A percentile compares a stretch with the other conserved stretches of the same genome.
Evolutionary conservation across 78 protist genomes (phyloP).

Genomic region (Dictyostelium citrinum): DNA sequence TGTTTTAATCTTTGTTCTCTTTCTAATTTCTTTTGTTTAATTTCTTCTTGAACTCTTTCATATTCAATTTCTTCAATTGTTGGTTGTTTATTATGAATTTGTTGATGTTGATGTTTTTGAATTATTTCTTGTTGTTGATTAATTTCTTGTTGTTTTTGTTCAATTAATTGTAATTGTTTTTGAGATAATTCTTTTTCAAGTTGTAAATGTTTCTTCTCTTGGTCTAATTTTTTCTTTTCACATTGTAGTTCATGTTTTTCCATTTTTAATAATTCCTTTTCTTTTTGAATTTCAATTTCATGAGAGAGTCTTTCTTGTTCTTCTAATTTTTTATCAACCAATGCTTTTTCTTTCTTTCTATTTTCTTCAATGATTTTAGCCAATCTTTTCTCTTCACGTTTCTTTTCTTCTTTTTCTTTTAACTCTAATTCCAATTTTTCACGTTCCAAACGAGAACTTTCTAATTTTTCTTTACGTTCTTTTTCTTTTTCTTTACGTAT

Average conservation of each 20-base stretch:
- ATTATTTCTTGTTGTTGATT: not conserved
- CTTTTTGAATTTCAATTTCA: not conserved
- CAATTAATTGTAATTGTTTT: not conserved
- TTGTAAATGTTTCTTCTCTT: not conserved
- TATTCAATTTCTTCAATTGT: not conserved
- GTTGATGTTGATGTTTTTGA: not conserved
- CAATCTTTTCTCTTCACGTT: conserved; percentile 5
- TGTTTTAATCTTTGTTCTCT: not conserved
- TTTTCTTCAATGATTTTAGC: not conserved
- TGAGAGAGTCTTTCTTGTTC: not conserved
- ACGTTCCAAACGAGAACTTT: not conserved
- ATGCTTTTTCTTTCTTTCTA: conserved; percentile 7
- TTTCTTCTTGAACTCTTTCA: conserved; percentile 10
- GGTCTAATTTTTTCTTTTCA: not conserved
- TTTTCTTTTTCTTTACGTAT: not conserved
- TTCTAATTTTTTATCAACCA: not conserved
- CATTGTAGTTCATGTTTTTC: not conserved
- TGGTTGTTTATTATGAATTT: not conserved
- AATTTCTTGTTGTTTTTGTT: not conserved
- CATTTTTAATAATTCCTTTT: not conserved
- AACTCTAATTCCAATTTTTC: not conserved
- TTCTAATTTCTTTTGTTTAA: conserved; percentile 10
- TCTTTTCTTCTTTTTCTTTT: not conserved
- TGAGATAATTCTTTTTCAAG: not conserved
- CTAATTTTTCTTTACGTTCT: not conserved